Evolutionary conservation across 306 rosid species (phyloP).

Genomic region (Malus orientalis): DNA sequence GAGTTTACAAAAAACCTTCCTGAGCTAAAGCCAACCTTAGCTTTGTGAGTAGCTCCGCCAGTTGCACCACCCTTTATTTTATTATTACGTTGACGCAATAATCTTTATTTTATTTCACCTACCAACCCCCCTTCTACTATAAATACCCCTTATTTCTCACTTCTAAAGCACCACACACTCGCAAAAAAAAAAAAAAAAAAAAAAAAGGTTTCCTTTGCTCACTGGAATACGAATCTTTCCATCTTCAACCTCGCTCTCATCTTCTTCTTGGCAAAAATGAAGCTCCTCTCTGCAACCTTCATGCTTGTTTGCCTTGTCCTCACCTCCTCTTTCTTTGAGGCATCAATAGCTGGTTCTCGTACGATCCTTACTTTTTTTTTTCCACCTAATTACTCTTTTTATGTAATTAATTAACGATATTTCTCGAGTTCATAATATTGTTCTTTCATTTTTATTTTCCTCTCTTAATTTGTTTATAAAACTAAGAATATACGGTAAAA

Average conservation of each 20-base stretch:
- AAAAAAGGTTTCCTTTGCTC: not conserved
- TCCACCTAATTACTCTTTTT: not conserved
- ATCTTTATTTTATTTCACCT: not conserved
- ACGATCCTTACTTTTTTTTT: not conserved
- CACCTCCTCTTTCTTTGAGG: slow-evolving; percentile 39
- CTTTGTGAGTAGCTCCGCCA: too few relatives aligned
- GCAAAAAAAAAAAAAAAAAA: too few relatives aligned
- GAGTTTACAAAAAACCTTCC: too few relatives aligned
- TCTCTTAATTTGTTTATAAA: not conserved
- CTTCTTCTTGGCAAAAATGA: slow-evolving; percentile 30
- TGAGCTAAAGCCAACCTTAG: too few relatives aligned
- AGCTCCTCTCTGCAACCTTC: slow-evolving; percentile 33
- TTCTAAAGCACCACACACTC: not conserved
- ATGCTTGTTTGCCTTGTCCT: slow-evolving; percentile 53
- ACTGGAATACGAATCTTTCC: not conserved
- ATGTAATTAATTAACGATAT: too few relatives aligned
- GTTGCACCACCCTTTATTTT: too few relatives aligned
- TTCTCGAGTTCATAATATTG: not conserved
- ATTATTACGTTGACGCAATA: not conserved
- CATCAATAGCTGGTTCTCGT: slow-evolving; percentile 55
- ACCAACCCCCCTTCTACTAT: slow-evolving; percentile 4
- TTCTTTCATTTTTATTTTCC: not conserved
- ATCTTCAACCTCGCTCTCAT: not conserved
- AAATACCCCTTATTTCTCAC: not conserved
- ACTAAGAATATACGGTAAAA: not conserved